Conservation (phyloP, 208 protist species). For the Crithidia sp. region DNA sequence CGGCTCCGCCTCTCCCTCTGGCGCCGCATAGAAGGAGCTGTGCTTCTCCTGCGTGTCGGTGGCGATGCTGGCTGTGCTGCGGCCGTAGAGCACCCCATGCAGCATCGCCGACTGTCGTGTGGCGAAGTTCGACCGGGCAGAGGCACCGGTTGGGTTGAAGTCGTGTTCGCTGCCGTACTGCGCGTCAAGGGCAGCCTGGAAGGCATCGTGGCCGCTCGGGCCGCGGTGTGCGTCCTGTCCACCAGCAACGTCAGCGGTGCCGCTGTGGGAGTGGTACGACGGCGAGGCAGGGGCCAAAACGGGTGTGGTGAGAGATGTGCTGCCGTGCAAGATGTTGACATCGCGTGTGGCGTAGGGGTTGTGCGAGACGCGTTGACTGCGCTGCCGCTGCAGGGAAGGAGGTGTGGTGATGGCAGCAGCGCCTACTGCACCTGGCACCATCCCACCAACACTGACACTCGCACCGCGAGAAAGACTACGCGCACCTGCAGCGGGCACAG, state of each 20-base stretch:
- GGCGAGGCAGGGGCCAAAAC: background rate
- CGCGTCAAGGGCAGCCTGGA: constrained; percentile 14
- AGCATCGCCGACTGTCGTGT: background rate
- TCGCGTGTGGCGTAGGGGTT: constrained; percentile 21
- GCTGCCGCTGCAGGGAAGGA: constrained; percentile 5
- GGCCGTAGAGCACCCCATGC: constrained; percentile 9
- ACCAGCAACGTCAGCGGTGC: background rate
- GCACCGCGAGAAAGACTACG: too few species aligned
- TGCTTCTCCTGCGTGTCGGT: constrained; percentile 4
- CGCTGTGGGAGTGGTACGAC: background rate
- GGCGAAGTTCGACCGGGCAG: background rate
- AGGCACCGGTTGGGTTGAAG: constrained; percentile 1
- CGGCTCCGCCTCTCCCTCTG: background rate
- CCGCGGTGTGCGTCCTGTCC: background rate
- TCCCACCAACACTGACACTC: too few species aligned
- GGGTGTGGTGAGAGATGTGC: background rate
- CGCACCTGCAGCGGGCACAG: too few species aligned
- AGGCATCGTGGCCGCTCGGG: constrained; percentile 8
- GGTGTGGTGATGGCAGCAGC: background rate
- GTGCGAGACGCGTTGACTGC: constrained; percentile 21
- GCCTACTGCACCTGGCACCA: background rate
- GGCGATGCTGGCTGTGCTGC: background rate
- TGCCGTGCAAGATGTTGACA: background rate
- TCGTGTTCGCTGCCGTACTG: constrained; percentile 18
- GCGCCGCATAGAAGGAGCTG: constrained; percentile 21